A percentile compares a stretch with the other conserved stretches of the same genome.
phyloP scores from a whole-genome alignment of 2,329 filamentous ascomycete species.

The Botrytis medusae region DNA sequence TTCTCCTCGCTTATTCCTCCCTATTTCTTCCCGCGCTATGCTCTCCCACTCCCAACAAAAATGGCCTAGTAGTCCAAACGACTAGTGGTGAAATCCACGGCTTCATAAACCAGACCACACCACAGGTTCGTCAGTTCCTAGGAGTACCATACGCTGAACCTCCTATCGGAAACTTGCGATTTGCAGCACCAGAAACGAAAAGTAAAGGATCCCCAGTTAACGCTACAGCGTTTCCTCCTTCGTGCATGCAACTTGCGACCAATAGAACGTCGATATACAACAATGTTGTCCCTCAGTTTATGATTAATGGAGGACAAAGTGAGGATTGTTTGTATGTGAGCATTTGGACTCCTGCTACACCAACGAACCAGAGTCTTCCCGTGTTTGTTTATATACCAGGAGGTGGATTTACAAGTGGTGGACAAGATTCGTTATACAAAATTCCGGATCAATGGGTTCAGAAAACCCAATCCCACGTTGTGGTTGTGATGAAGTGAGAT shows the following conservation, averaged over 20 bases:
- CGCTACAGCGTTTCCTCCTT: slow-evolving; percentile 29
- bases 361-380: slow-evolving; percentile 37
- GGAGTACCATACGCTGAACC: slow-evolving; percentile 44
- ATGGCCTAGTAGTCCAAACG: slow-evolving; percentile 24
- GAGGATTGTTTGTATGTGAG: slow-evolving; percentile 44
- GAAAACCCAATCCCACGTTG: slow-evolving; percentile 6
- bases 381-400: slow-evolving; percentile 48
- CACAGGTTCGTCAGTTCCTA: slow-evolving; percentile 39
- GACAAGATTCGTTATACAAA: neutral
- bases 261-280: slow-evolving; percentile 25
- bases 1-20: neutral
- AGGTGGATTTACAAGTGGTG: slow-evolving; percentile 41
- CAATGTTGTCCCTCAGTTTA: neutral
- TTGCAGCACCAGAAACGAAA: slow-evolving; percentile 37
- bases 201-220: slow-evolving; percentile 20
- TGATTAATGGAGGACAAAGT: slow-evolving; percentile 5
- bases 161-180: slow-evolving; percentile 42
- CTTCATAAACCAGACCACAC: slow-evolving; percentile 27
- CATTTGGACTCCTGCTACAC: slow-evolving; percentile 39
- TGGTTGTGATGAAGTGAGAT: slow-evolving; percentile 14
- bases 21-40: neutral
- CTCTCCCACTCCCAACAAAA: neutral
- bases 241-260: slow-evolving; percentile 28
- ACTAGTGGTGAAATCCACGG: slow-evolving; percentile 26
- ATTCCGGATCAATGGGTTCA: slow-evolving; percentile 14